Evolutionary conservation across 805 yeast species (phyloP), one percentile per base, ranked within the genome.

Genomic region (Saturnispora halmiae): DNA sequence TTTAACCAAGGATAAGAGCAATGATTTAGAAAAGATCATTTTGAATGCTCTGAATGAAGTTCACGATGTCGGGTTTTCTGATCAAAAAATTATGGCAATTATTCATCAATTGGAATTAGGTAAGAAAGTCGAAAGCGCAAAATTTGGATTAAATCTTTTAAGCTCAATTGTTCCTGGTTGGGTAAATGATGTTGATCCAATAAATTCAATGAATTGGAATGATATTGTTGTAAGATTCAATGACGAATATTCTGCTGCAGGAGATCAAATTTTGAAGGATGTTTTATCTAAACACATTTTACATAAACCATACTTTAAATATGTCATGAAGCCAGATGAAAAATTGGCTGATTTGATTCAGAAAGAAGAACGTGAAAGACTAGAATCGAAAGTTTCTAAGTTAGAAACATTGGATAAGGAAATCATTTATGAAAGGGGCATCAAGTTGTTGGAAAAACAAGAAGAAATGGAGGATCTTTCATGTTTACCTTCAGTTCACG

Each of bases 101-200:
- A 67, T 92, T 29, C 94, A 87, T 59, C 97, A 88, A 57, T 62
- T 87, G 27, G 98, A 92, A 58, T 63, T 92, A 24, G 62, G 77
- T 27, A 79, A 85, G 56, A 85, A 85, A 51, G 88, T 86, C 50
- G 94, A 87, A 47, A 87, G 81, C 50, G 79, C 97, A 0, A 83
- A 84, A 45, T 92, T 86, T 64, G 98, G 98, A 9, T 64, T 92
- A 66, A 77, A 77, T 28, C 57, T 90, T 35, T 65, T 90, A 26
- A 76, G 76, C 55, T 71, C 85, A 1, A 47, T 92, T 7, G 72
- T 84, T n/a, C 84, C 95, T 7, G 77, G 85, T 8, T 87, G 96
- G 84, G 79, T 82, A 38, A 86, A 86, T 56, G 75, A 74, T 18
- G 72, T 75, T n/a, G 84, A 85, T 59, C 94, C 94, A 2, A 65